Base-by-base conservation (phyloP, 306 rosid genomes). In the Arachis hypogaea region DNA sequence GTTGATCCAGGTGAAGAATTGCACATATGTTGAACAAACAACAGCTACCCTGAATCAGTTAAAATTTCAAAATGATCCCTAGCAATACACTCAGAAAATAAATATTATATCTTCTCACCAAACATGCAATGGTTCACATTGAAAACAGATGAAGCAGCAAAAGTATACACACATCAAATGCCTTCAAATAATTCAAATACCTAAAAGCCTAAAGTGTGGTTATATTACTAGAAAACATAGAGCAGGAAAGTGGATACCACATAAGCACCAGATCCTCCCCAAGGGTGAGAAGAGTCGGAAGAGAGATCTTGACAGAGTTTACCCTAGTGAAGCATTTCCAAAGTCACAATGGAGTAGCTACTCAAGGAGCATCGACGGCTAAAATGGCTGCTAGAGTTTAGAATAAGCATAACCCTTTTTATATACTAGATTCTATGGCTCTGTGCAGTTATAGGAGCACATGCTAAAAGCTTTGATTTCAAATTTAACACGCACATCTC, bases 231-330 rank as follows among this genome's bases (percentile, higher is more conserved):
- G 45, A 41, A 50, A 50, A 76, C 6, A 30, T 40, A 59, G 56
- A 49, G 9, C 51, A 57, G 49, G 69, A 76, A 14, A 49, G n/a
- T 56, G 3, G 58, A 68, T 63, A 78, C 75, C 80, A 63, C 51
- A 56, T 49, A 70, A 59, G 78, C 81, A 76, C 50, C 50, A 58
- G 77, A 68, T 57, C 74, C 61, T 36, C 66, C 43, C 68, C 68
- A 62, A 22, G 58, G 9, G 18, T 6, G 36, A 70, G 55, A 73
- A 42, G 64, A 83, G 75, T 7, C 38, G 18, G 65, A 64, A 65
- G 72, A 69, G 70, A 71, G 66, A 79, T 82, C 59, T 58, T 60
- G 66, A 78, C 67, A 61, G 57, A 18, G 64, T 77, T 49, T 66
- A 79, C 58, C 55, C 84, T 61, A 30, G 22, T 28, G 51, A 49